These are phyloP conservation scores for Naganishia randhawae DNA, from an alignment of 768 basidiomycete genomes.

Conservation along the genomic window DNA sequence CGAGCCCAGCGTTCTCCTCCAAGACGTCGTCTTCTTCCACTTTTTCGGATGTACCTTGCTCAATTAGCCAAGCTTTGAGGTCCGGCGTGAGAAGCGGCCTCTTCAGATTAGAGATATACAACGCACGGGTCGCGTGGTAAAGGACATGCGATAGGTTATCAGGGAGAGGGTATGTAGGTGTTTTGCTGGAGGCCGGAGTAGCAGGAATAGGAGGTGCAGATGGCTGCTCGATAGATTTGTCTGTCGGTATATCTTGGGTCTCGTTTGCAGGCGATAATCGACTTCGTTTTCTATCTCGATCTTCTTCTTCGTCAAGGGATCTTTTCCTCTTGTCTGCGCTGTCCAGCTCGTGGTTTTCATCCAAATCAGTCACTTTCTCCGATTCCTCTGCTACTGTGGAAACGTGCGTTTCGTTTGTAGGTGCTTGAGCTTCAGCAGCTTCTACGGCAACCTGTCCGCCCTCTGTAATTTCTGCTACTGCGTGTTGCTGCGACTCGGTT, in stretches of 20 bases:
- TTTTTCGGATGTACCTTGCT: constrained; percentile 22
- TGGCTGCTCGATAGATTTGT: neutral
- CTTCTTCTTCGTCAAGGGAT: neutral
- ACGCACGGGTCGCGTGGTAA: constrained; percentile 43
- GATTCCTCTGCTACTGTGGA: neutral
- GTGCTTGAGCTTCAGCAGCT: constrained; percentile 30
- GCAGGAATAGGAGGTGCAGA: neutral
- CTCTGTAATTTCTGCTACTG: constrained; percentile 13
- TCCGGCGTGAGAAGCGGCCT: constrained; percentile 42
- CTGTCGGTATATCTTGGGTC: neutral
- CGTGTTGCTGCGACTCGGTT: constrained; percentile 24
- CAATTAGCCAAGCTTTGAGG: constrained; percentile 37
- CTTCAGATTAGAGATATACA: constrained; percentile 48
- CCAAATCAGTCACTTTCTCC: neutral
- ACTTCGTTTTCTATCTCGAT: neutral
- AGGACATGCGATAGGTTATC: constrained; percentile 37
- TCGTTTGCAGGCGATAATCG: constrained; percentile 2
- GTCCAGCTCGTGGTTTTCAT: neutral
- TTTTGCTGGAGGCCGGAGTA: neutral
- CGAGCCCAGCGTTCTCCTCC: constrained; percentile 24
- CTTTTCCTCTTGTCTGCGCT: constrained; percentile 13
- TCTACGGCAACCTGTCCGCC: constrained; percentile 33
- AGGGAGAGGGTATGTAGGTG: constrained; percentile 30
- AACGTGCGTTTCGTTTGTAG: neutral
- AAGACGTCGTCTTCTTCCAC: constrained; percentile 23